Evolutionary conservation across 2,329 filamentous ascomycete species (phyloP).

Genomic region (Karstenula rhodostoma): DNA sequence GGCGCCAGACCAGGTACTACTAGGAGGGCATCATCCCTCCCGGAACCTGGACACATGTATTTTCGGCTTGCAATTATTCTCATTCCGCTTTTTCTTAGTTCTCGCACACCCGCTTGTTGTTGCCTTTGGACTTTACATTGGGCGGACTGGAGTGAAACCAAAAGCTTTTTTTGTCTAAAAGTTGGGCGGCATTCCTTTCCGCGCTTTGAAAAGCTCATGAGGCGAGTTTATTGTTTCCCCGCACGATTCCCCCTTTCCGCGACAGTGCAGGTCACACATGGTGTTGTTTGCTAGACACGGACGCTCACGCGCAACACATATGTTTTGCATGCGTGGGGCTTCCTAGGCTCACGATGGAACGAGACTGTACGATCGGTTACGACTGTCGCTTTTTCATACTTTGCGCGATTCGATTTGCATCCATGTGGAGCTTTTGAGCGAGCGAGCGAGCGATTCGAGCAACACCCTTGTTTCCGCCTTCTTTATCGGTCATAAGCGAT

Average conservation of each 20-base stretch:
- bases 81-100: conserved; percentile 16
- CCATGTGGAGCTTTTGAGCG: conserved; percentile 16
- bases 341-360: conserved; percentile 26
- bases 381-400: conserved; percentile 18
- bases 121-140: conserved; percentile 24
- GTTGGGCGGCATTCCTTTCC: conserved; percentile 23
- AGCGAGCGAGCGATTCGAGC: conserved; percentile 15
- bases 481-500: conserved; percentile 10
- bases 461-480: conserved; percentile 9
- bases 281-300: conserved; percentile 48
- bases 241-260: conserved; percentile 35
- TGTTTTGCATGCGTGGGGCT: conserved; percentile 35
- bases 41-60: neutral
- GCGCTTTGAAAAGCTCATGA: conserved; percentile 23
- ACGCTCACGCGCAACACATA: conserved; percentile 46
- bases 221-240: conserved; percentile 15
- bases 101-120: conserved; percentile 18
- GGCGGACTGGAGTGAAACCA: conserved; percentile 30
- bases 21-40: conserved; percentile 11
- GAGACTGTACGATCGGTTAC: conserved; percentile 40
- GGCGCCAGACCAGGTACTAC: conserved; percentile 33
- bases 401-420: conserved; percentile 14
- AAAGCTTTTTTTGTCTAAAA: conserved; percentile 32
- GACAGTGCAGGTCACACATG: conserved; percentile 46
- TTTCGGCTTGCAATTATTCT: conserved; percentile 10